Base-by-base conservation (phyloP, 331 rosid species). In the Quercus phellos region DNA sequence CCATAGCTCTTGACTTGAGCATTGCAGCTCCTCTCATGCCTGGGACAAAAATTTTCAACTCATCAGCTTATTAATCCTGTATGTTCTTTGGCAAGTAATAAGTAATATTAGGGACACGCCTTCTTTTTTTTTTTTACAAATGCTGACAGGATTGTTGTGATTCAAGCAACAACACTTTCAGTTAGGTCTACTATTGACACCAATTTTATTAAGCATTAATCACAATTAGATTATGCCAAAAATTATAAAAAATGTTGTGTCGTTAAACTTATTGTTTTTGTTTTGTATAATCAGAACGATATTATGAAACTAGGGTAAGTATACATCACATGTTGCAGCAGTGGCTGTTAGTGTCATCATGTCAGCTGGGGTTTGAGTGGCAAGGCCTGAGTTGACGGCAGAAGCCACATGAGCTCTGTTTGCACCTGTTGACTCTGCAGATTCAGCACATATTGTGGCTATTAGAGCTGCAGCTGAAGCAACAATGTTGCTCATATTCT, bases 331-430 rank as follows among this genome's bases (percentile, higher is more conserved):
- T 64, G 83, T 79, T 66, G 82, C 78, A 35, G 82, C 77, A 54
- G 64, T 72, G 66, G 82, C 78, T 53, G 73, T 73, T 43, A 79
- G 74, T 51, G 83, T 79, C 32, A 79, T 35, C 60, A 79, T 73
- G 29, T 64, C 74, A 30, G 35, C 19, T 0, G 78, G 56, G 69
- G 74, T 35, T 73, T 79, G 78, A 55, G 68, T 26, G 32, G 74
- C 83, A 43, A 74, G 69, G 69, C 83, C 83, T 12, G 83, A 79
- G 78, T 79, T 64, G 30, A 79, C 56, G 35, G 83, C 83, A 1
- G 83, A 73, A 54, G 74, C 69, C 53, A 79, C 74, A 35, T 73
- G 74, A 19, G 14, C 9, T 53, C 26, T 73, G n/a, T 54, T 73
- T 50, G 78, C 83, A 24, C 83, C 83, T 54, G 66, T 19, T 12